phyloP scores from a whole-genome alignment of 805 yeast species.

The Cyberlindnera mycetangii region DNA sequence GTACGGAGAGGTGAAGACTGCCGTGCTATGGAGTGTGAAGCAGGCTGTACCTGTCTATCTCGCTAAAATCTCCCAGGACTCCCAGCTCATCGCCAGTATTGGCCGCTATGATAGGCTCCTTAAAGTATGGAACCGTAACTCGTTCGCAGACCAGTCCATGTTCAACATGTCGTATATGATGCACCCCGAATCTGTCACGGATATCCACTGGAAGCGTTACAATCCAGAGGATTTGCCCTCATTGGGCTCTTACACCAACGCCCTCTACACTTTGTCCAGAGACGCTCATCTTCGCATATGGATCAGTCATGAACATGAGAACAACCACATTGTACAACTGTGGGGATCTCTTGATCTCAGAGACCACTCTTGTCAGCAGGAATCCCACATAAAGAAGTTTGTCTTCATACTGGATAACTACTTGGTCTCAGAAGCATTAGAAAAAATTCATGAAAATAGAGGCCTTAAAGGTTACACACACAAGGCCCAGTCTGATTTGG shows the following conservation, averaged over 20 bases:
- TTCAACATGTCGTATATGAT: conserved; percentile 68
- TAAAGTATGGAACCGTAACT: conserved; percentile 74
- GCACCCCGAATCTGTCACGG: conserved; percentile 59
- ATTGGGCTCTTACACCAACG: conserved; percentile 41
- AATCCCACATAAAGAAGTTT: conserved; percentile 25
- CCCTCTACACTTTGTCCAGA: conserved; percentile 61
- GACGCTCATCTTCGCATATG: conserved; percentile 64
- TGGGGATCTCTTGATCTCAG: conserved; percentile 49
- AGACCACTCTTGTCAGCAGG: conserved; percentile 7
- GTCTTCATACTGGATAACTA: conserved; percentile 38
- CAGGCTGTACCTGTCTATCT: conserved; percentile 62
- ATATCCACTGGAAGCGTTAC: conserved; percentile 54
- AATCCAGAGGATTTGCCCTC: conserved; percentile 24
- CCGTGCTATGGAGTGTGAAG: conserved; percentile 35
- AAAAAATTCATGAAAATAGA: conserved; percentile 15
- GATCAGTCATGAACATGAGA: conserved; percentile 61
- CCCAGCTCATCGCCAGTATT: conserved; percentile 61
- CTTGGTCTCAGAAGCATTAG: conserved; percentile 6
- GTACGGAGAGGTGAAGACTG: conserved; percentile 38
- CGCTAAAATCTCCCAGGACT: conserved; percentile 62
- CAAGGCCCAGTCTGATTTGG: conserved; percentile 36
- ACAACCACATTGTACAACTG: conserved; percentile 51
- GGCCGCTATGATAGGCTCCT: conserved; percentile 63
- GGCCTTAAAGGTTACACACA: conserved; percentile 5
- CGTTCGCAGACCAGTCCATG: conserved; percentile 59